Base-by-base conservation (phyloP, 164 flowering plant genomes). In the Akebia trifoliata region DNA sequence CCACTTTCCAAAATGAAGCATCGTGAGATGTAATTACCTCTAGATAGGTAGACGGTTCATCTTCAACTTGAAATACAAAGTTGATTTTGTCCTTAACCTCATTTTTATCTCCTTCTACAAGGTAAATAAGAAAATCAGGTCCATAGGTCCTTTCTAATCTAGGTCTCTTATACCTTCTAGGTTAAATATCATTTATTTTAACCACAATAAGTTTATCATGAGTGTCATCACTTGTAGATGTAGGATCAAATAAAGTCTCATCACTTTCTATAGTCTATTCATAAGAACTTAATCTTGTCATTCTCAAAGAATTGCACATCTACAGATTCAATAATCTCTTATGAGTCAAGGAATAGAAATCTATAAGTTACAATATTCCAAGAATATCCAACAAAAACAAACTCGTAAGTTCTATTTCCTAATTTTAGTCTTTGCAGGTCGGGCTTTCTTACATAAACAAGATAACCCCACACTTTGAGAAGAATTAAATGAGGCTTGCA, bases 401-500 rank as follows among this genome's bases (percentile, higher is more conserved):
- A 34, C 9, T 37, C 24, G 0, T 30, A 22, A 8, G 36, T 35
- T 22, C n/a, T 49, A 9, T 32, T 26, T 22, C 55, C 35, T 49
- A 59, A 49, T 8, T 30, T 63, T 18, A 62, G 1, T 15, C 54
- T 44, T 29, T 55, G 25, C 3, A 34, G 43, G 36, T 63, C 36
- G 1, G 54, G 3, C 9, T 34, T 37, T 18, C 43, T 49, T 5
- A 18, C 39, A 60, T 35, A 60, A 60, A 37, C 55, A 43, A 60
- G 56, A 29, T 36, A 50, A 14, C 64, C 64, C 63, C 55, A 59
- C 45, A 48, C 55, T 49, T 48, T 59, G 1, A 47, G 30, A 34
- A 0, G 11, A 25, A 25, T 38, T 1, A 60, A 4, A 39, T 60
- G 37, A 11, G 56, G 63, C n/a, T 60, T 60, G 7, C 29, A n/a